Percentiles rank a stretch among this genome's conserved stretches.
phyloP scores from a whole-genome alignment of 2,329 filamentous ascomycete species.

The Amauroascus niger region DNA sequence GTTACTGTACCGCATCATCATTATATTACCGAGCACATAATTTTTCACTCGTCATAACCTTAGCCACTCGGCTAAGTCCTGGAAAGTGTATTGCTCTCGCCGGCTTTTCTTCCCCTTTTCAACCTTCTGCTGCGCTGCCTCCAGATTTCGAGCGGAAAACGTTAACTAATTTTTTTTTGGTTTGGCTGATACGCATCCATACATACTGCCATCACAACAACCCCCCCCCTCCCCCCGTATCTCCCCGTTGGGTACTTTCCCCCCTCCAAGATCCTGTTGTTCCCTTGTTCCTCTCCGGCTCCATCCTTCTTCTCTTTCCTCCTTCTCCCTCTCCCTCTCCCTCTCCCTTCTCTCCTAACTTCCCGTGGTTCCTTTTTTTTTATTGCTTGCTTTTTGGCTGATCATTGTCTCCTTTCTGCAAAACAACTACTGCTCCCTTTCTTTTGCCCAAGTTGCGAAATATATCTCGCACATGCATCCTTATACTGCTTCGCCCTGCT shows the following conservation, averaged over 20 bases:
- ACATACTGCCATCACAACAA: too few relatives aligned
- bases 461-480: slow-evolving; percentile 20
- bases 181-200: neutral
- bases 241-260: neutral
- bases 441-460: neutral
- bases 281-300: slow-evolving; percentile 63
- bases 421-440: neutral
- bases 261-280: slow-evolving; percentile 15
- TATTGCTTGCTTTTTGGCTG: slow-evolving; percentile 17
- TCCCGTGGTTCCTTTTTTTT: slow-evolving; percentile 39
- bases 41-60: slow-evolving; percentile 5
- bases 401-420: neutral
- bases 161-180: too few relatives aligned
- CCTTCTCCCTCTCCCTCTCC: neutral
- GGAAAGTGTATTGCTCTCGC: neutral
- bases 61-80: neutral
- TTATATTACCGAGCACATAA: too few relatives aligned
- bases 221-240: neutral
- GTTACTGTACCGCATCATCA: neutral
- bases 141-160: neutral
- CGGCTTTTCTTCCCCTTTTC: neutral
- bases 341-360: slow-evolving; percentile 21
- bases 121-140: neutral
- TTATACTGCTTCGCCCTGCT: neutral
- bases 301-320: slow-evolving; percentile 52